Evolutionary conservation across 176 grass and related monocot genomes (phyloP).

Genomic region (Echinochloa phyllopogon): DNA sequence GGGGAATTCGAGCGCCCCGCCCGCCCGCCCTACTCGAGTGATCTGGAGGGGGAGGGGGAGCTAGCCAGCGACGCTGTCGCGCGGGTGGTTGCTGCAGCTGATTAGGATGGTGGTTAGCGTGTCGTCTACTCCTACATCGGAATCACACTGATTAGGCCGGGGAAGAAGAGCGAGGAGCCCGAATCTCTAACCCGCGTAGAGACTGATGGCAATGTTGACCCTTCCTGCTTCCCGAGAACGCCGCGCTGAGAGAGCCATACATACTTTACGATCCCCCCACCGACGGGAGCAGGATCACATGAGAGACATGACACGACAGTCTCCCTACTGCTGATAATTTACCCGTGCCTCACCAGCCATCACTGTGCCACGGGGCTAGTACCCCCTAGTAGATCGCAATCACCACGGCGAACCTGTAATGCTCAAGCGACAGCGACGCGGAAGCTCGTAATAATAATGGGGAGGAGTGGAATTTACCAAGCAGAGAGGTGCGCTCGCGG

Average conservation of each 20-base stretch:
- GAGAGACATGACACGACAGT: not conserved
- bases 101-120: slow-evolving; percentile 61
- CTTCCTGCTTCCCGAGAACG: slow-evolving; percentile 38
- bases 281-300: slow-evolving; percentile 27
- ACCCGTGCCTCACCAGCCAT: not conserved
- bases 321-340: not conserved
- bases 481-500: not conserved
- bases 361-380: not conserved
- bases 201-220: slow-evolving; percentile 44
- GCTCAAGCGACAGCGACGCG: slow-evolving; percentile 42
- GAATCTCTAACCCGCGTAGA: slow-evolving; percentile 42
- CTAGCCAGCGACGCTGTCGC: slow-evolving; percentile 27
- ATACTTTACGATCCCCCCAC: slow-evolving; percentile 38
- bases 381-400: slow-evolving; percentile 37
- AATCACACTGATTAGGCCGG: slow-evolving; percentile 43
- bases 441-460: not conserved
- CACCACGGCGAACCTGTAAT: slow-evolving; percentile 28
- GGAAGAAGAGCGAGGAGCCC: not conserved
- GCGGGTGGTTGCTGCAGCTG: slow-evolving; percentile 43
- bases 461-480: slow-evolving; percentile 40
- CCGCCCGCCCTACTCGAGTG: slow-evolving; percentile 26
- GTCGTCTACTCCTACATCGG: slow-evolving; percentile 46
- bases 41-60: slow-evolving; percentile 7
- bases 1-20: slow-evolving; percentile 25
- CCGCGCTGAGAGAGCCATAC: not conserved